Evolutionary conservation across 1,284 basidiomycete genomes (phyloP), one percentile per base, ranked within the genome.

Genomic region (Omphalotus olearius): DNA sequence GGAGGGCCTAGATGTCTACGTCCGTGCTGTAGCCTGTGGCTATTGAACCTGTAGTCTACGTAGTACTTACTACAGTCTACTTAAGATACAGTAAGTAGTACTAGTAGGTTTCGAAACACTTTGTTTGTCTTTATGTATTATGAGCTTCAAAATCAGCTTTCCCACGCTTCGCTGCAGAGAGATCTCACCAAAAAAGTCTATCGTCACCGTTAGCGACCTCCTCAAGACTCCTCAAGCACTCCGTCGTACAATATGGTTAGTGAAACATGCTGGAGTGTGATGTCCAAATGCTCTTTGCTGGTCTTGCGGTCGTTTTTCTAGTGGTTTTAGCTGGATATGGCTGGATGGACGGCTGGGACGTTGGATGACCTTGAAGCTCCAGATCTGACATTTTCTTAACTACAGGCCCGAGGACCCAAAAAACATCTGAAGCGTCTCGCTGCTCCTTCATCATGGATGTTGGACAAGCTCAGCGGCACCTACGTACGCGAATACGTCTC

Each of bases 391-490:
- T 43, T 52, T 48, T 42, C 47, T 46, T 57, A 45, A 47, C 45
- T 49, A 45, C 57, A 93, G 92, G 92, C 83, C 69, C 88, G 95
- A 75, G 96, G 96, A 87, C 96, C 96, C 63, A 96, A 93, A 88
- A 98, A 98, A 80, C 96, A 99, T 74, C 83, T 98, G 79, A 98
- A 98, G 85, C 92, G 96, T 69, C 85, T 98, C 62, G 86, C 88
- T 64, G 97, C 97, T 64, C 97, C 97, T 61, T 96, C 93, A 55
- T 91, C 93, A 79, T 99, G 97, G 97, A 97, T 99, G 93, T 83
- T 99, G 63, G 94, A 98, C 83, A 99, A 99, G 79, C 78, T 99
- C 68, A 90, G 92, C 75, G 96, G 96, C 61, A 97, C 93, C 66
- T 98, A 98, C 72, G 91, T 93, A 75, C 72, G 92, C 79, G 46